Percentiles rank a stretch among this genome's conserved stretches.
These are phyloP conservation scores for Styphnolobium japonicum DNA, from an alignment of 306 rosid genomes.

Conservation along the genomic window DNA sequence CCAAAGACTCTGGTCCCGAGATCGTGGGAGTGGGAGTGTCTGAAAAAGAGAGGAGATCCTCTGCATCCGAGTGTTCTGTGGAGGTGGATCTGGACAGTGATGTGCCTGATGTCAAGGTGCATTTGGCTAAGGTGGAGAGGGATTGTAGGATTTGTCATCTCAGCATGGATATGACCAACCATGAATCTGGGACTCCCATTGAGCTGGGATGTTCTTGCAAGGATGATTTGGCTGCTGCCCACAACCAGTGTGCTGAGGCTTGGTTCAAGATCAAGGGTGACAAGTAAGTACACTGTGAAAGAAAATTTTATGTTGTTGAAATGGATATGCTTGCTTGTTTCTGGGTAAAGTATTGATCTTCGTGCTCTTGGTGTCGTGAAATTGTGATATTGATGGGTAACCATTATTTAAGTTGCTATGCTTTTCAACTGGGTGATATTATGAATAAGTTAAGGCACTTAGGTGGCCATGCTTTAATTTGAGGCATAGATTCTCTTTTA, in stretches of 20 bases:
- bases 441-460: neutral
- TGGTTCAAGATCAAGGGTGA: conserved; percentile 97
- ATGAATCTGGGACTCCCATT: conserved; percentile 79
- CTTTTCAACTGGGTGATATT: conserved; percentile 5
- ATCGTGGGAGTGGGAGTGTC: conserved; percentile 48
- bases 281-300: conserved; percentile 54
- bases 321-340: neutral
- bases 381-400: conserved; percentile 16
- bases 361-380: neutral
- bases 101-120: conserved; percentile 45
- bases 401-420: neutral
- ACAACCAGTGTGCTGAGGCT: conserved; percentile 91
- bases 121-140: conserved; percentile 66
- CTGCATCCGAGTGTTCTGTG: conserved; percentile 53
- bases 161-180: conserved; percentile 71
- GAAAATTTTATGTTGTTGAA: neutral
- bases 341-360: neutral
- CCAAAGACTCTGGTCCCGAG: conserved; percentile 43
- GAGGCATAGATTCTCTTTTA: neutral
- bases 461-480: conserved; percentile 4
- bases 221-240: conserved; percentile 94
- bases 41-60: conserved; percentile 47
- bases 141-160: conserved; percentile 82
- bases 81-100: conserved; percentile 71
- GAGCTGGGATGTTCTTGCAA: conserved; percentile 92